phyloP scores from a whole-genome alignment of 129 eudicot genomes.

The Lactuca saligna region DNA sequence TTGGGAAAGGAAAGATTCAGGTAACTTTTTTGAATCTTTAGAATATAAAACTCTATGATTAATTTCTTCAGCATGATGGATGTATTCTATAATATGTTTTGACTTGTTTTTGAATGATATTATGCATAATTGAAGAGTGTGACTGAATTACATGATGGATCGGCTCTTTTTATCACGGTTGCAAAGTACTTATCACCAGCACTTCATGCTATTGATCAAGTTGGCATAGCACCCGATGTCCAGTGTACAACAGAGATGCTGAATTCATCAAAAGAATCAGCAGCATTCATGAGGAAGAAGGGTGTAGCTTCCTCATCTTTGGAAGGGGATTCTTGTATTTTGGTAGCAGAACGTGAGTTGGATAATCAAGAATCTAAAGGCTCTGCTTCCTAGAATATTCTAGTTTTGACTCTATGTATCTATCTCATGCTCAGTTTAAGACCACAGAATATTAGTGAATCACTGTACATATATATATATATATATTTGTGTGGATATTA shows the following conservation, averaged over 20 bases:
- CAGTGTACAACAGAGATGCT: conserved; percentile 82
- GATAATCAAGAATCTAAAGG: conserved; percentile 77
- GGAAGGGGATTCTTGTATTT: conserved; percentile 89
- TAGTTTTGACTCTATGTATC: background rate
- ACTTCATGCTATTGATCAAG: conserved; percentile 84
- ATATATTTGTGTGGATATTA: background rate
- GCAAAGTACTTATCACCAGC: conserved; percentile 94
- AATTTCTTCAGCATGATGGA: background rate
- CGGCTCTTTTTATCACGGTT: conserved; percentile 87
- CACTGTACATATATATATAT: conserved; percentile 2
- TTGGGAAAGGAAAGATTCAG: conserved; percentile 96
- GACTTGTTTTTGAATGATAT: background rate
- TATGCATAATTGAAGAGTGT: conserved; percentile 57
- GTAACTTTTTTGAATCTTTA: conserved; percentile 30
- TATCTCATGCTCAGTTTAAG: conserved; percentile 14
- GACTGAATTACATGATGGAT: conserved; percentile 87
- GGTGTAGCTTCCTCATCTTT: conserved; percentile 42
- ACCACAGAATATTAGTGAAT: conserved; percentile 15
- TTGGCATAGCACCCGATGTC: conserved; percentile 89
- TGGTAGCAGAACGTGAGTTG: conserved; percentile 93
- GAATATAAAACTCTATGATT: background rate
- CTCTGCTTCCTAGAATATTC: conserved; percentile 64
- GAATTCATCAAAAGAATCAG: conserved; percentile 45
- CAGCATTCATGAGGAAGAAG: conserved; percentile 37
- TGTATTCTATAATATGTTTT: background rate